These are phyloP conservation scores for Euclidium syriacum DNA, from an alignment of 345 rosid genomes.

Conservation along the genomic window DNA sequence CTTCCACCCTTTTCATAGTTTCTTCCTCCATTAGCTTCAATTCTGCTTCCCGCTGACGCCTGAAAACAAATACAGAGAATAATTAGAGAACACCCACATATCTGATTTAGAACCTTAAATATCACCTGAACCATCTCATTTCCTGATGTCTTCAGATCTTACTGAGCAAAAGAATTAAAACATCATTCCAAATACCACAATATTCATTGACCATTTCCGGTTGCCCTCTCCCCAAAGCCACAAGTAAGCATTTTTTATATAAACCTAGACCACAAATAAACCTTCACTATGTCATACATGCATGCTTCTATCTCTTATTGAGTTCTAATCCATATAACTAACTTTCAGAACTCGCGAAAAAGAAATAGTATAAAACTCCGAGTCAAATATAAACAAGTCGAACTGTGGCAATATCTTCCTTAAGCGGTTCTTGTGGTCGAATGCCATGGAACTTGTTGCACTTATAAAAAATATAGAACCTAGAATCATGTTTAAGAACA, in stretches of 20 bases:
- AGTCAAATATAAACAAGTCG: constrained; percentile 64
- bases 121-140: constrained; percentile 29
- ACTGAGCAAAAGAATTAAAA: constrained; percentile 20
- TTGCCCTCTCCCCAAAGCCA: constrained; percentile 7
- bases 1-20: constrained; percentile 80
- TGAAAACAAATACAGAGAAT: constrained; percentile 42
- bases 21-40: constrained; percentile 87
- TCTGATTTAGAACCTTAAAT: constrained; percentile 2
- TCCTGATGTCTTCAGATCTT: constrained; percentile 36
- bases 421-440: constrained; percentile 75
- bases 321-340: constrained; percentile 76
- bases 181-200: constrained; percentile 1
- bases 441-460: constrained; percentile 68
- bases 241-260: neutral
- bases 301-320: constrained; percentile 62
- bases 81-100: constrained; percentile 26
- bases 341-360: constrained; percentile 66
- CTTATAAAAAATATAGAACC: constrained; percentile 42
- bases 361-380: constrained; percentile 57
- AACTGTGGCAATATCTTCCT: constrained; percentile 81
- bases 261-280: no score
- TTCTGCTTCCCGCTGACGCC: constrained; percentile 94
- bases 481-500: constrained; percentile 31
- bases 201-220: neutral
- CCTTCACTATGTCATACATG: constrained; percentile 40